Evolutionary conservation across 345 rosid genomes (phyloP).

Genomic region (Kandelia obovata): DNA sequence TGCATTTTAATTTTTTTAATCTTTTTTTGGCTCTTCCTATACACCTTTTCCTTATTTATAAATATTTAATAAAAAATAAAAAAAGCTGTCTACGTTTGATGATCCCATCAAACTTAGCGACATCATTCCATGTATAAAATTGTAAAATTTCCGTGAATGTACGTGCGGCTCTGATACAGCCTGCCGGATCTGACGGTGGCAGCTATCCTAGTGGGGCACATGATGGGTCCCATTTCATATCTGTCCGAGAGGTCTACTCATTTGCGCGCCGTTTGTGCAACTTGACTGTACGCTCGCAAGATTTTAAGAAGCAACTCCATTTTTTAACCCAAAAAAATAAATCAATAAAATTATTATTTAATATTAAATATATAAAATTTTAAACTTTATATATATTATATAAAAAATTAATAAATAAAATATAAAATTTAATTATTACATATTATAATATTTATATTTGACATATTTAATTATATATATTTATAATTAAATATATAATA

Average conservation of each 20-base stretch:
- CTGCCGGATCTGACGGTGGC: conserved; percentile 47
- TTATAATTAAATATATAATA: too few relatives aligned
- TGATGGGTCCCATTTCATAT: conserved; percentile 31
- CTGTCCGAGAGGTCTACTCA: conserved; percentile 24
- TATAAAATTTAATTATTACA: too few relatives aligned
- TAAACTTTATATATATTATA: too few relatives aligned
- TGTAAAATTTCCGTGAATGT: conserved; percentile 7
- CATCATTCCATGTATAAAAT: neutral
- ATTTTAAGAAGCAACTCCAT: too few relatives aligned
- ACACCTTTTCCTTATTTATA: neutral
- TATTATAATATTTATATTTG: too few relatives aligned
- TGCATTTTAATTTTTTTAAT: too few relatives aligned
- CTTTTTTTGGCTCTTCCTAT: neutral
- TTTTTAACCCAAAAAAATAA: too few relatives aligned
- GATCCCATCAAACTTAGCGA: conserved; percentile 31
- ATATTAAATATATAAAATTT: too few relatives aligned
- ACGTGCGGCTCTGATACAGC: conserved; percentile 47
- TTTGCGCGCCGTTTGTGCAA: conserved; percentile 22
- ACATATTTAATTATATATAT: too few relatives aligned
- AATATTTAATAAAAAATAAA: conserved; percentile 1
- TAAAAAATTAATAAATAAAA: too few relatives aligned
- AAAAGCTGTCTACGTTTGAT: conserved; percentile 30
- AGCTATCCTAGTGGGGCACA: conserved; percentile 35
- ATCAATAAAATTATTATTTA: too few relatives aligned
- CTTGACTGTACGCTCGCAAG: neutral